Conservation (phyloP, 768 basidiomycete genomes). For the Cytidiella melzeri region DNA sequence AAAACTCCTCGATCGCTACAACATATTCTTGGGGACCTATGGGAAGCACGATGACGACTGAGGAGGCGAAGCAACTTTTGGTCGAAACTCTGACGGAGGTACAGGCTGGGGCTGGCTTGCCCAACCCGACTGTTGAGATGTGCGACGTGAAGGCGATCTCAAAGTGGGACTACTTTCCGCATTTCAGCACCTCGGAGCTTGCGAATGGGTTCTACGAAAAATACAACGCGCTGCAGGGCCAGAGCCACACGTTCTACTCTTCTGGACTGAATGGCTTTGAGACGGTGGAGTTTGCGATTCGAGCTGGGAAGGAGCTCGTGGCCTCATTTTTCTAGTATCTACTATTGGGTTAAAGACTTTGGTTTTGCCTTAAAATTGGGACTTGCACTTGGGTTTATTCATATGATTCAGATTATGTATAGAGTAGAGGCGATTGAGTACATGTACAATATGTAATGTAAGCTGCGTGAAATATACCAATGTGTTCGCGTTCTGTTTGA, state of each 20-base stretch:
- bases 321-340: neutral
- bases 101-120: neutral
- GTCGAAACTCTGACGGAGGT: neutral
- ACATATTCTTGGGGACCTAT: neutral
- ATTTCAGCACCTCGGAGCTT: neutral
- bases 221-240: neutral
- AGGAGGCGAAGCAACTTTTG: neutral
- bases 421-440: too few relatives aligned
- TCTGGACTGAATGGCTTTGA: neutral
- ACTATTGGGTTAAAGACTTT: too few relatives aligned
- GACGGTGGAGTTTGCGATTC: neutral
- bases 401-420: too few relatives aligned
- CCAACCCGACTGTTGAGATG: neutral
- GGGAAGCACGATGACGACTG: neutral
- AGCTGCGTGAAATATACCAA: too few relatives aligned
- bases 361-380: too few relatives aligned
- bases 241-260: neutral
- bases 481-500: too few relatives aligned
- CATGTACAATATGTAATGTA: too few relatives aligned
- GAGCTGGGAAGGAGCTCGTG: neutral
- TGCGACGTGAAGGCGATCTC: neutral
- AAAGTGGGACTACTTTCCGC: neutral
- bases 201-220: neutral
- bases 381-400: too few relatives aligned
- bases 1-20: neutral